Conservation (phyloP, 305 asterid species). For the Ajuga reptans region DNA sequence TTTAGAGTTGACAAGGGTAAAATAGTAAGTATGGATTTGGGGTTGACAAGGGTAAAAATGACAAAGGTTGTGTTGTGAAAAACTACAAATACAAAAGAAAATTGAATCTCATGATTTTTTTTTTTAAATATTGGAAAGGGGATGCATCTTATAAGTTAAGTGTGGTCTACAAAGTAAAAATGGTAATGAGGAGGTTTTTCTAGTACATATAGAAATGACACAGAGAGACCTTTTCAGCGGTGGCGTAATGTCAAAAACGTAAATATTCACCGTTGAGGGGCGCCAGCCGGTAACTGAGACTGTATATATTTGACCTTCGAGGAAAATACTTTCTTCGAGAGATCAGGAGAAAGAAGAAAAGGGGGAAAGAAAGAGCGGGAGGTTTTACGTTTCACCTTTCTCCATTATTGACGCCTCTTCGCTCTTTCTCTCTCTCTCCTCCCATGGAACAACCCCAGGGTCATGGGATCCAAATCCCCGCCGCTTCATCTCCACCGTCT, state of each 20-base stretch:
- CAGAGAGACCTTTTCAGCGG: no score
- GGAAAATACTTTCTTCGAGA: conserved; percentile 12
- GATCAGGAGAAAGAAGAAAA: conserved; percentile 27
- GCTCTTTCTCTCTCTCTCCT: conserved; percentile 25
- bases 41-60: no score
- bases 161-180: no score
- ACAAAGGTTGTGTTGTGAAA: no score
- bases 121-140: no score
- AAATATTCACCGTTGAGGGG: not conserved
- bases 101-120: no score
- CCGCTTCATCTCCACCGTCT: conserved; percentile 42
- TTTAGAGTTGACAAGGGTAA: no score
- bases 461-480: conserved; percentile 35
- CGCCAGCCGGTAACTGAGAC: not conserved
- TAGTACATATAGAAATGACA: no score
- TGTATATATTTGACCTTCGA: conserved; percentile 24
- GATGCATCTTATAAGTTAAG: no score
- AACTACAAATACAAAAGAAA: no score
- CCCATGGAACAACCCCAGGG: conserved; percentile 31
- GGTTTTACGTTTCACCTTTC: conserved; percentile 31
- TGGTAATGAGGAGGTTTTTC: no score
- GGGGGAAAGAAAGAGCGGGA: conserved; percentile 29
- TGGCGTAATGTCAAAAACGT: not conserved
- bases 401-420: conserved; percentile 25
- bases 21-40: no score